phyloP scores from a whole-genome alignment of 352 stramenopile species.

The Blastocystis hominis region DNA sequence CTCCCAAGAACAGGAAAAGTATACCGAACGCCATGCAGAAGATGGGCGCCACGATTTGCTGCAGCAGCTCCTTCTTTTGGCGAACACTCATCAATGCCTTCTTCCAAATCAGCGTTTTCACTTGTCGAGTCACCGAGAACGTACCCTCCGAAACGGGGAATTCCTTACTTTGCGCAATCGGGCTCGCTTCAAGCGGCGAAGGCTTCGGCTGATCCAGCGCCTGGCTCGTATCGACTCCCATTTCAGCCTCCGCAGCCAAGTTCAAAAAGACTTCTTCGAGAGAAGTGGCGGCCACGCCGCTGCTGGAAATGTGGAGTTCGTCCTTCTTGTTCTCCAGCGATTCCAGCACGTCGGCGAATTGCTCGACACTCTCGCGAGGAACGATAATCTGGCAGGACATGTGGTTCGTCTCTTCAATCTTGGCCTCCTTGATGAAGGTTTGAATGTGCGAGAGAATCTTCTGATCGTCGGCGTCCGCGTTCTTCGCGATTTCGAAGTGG shows the following conservation, averaged over 20 bases:
- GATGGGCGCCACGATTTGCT: not conserved
- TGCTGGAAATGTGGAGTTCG: constrained; percentile 33
- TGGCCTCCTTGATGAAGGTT: not conserved
- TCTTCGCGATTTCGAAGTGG: constrained; percentile 69
- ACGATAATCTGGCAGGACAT: not conserved
- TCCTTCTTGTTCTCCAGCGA: constrained; percentile 66
- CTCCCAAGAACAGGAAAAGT: constrained; percentile 21
- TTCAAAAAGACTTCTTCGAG: constrained; percentile 81
- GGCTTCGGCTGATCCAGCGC: not conserved
- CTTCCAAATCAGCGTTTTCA: constrained; percentile 39
- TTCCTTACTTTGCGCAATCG: not conserved
- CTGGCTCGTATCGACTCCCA: not conserved
- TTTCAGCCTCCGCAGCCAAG: constrained; percentile 63
- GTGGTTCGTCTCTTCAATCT: constrained; percentile 6
- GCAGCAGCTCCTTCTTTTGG: constrained; percentile 47
- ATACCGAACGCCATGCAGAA: not conserved
- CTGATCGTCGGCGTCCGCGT: constrained; percentile 58
- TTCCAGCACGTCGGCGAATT: constrained; percentile 70
- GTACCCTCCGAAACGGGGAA: not conserved
- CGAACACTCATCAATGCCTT: not conserved
- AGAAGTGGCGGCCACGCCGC: constrained; percentile 66
- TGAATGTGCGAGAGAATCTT: not conserved
- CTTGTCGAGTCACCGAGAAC: not conserved
- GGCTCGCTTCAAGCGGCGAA: not conserved
- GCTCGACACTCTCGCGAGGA: constrained; percentile 57